A percentile compares a stretch with the other conserved stretches of the same genome.
phyloP scores from a whole-genome alignment of 441 rosid genomes.

The Rhodomyrtus psidioides region DNA sequence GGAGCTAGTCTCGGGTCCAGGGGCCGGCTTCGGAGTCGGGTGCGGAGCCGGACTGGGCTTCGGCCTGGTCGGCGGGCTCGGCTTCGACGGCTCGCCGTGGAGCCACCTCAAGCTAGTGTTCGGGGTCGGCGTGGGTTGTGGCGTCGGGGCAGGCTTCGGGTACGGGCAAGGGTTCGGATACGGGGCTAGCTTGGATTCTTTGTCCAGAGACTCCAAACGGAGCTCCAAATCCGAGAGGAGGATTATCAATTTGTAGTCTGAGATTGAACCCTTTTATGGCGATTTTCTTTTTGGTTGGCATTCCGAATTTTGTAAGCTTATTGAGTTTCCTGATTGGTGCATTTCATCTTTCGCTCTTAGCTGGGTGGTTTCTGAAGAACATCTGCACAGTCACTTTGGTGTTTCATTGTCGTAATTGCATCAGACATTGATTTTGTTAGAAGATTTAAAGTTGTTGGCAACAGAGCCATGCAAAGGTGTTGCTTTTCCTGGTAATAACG shows the following conservation, averaged over 20 bases:
- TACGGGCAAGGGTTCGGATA: conserved; percentile 66
- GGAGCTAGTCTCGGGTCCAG: conserved; percentile 51
- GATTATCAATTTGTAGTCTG: not conserved
- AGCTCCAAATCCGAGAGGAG: conserved; percentile 16
- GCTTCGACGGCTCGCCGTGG: conserved; percentile 40
- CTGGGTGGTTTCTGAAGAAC: not conserved
- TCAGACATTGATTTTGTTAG: not conserved
- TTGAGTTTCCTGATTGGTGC: not conserved
- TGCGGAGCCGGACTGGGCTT: conserved; percentile 62
- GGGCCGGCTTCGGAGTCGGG: conserved; percentile 61
- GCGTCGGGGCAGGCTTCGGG: conserved; percentile 59
- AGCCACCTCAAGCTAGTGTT: conserved; percentile 41
- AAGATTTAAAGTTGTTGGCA: not conserved
- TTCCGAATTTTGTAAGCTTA: not conserved
- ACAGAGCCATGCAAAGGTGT: not conserved
- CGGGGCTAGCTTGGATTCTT: conserved; percentile 42
- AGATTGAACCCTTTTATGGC: not conserved
- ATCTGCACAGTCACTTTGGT: not conserved
- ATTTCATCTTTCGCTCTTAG: not conserved
- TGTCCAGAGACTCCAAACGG: not conserved
- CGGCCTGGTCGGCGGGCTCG: conserved; percentile 59
- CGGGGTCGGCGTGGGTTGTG: conserved; percentile 70
- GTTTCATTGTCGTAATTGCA: not conserved
- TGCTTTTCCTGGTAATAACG: not conserved
- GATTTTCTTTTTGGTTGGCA: not conserved